Base-by-base conservation (phyloP, 495 filamentous ascomycete genomes). In the Aspergillus steynii region DNA sequence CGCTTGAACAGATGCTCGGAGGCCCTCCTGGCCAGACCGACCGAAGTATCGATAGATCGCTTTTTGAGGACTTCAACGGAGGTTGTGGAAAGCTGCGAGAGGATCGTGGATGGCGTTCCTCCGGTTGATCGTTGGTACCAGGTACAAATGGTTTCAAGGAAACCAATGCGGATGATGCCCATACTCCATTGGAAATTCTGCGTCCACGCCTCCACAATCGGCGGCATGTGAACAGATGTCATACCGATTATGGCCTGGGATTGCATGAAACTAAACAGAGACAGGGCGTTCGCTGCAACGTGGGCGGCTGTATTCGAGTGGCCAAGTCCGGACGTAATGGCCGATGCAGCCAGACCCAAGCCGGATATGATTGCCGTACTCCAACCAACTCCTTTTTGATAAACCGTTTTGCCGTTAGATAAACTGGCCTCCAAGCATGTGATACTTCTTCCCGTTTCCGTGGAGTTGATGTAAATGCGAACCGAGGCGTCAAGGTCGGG, bases 181-280 rank as follows among this genome's bases (percentile, higher is more conserved):
- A 99, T 96, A 71, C 87, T 94, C 95, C 95, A 99, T 73, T 94
- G 88, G 80, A 98, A 97, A 70, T 98, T 95, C 79, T 98, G 94
- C 0, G 94, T 97, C 95, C 95, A 99, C 0, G 94, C 83, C 68
- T 89, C 84, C 49, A 96, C 95, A 53, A 96, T 90, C 0, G 95
- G 95, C 3, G 95, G 95, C 54, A 97, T 85, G 28, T 82, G 82
- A n/a, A 97, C 87, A 12, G 89, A 83, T 37, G 86, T 90, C 81
- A 97, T 89, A 50, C 93, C 95, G 63, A 97, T 81, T 74, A 99
- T 93, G n/a, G 95, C 93, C 72, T 97, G 95, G 12, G 90, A 88
- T 72, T 99, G 95, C 83, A 98, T 97, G 77, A 93, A 99, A 47
- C 91, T 86, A 64, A 98, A 97, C 7, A 99, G 83, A 27, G 94